These are phyloP conservation scores for Nitzschia putrida DNA, from an alignment of 108 stramenopile species.

Conservation along the genomic window DNA sequence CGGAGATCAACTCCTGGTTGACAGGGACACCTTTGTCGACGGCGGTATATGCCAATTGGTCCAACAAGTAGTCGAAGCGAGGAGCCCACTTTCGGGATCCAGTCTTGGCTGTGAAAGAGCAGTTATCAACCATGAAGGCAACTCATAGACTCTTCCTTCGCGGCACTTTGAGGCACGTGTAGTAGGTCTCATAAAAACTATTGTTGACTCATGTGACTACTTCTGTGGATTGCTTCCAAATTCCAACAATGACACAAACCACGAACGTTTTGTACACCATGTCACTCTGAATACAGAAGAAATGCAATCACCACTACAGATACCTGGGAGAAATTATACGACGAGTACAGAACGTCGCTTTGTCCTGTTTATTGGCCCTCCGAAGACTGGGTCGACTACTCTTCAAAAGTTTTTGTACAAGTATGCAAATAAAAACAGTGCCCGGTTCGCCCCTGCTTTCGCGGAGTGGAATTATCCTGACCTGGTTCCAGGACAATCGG, in stretches of 20 bases:
- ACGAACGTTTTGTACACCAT: too few relatives aligned
- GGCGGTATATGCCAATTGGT: slow-evolving; percentile 96
- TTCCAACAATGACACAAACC: too few relatives aligned
- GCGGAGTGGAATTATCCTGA: slow-evolving; percentile 1
- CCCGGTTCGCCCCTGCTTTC: background rate
- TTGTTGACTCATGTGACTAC: too few relatives aligned
- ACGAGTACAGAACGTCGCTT: slow-evolving; percentile 7
- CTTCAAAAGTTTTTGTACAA: slow-evolving; percentile 5
- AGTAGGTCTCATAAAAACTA: too few relatives aligned
- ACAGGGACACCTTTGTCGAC: slow-evolving; percentile 93
- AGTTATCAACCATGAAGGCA: slow-evolving; percentile 99
- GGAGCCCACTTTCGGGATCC: slow-evolving; percentile 98
- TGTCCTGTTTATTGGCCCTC: slow-evolving; percentile 3
- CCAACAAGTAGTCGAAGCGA: slow-evolving; percentile 98
- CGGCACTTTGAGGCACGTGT: too few relatives aligned
- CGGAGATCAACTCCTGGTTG: slow-evolving; percentile 79
- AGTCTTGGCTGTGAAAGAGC: slow-evolving; percentile 98
- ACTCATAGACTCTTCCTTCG: too few relatives aligned
- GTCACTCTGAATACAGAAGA: too few relatives aligned
- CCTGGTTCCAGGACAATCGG: background rate
- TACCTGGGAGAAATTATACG: too few relatives aligned
- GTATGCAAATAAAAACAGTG: background rate
- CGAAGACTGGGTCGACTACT: slow-evolving; percentile 8
- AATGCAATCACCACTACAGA: too few relatives aligned
- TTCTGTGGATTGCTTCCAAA: too few relatives aligned